Base-by-base conservation (phyloP, 352 stramenopile genomes). In the Globisporangium cylindrosporum region DNA sequence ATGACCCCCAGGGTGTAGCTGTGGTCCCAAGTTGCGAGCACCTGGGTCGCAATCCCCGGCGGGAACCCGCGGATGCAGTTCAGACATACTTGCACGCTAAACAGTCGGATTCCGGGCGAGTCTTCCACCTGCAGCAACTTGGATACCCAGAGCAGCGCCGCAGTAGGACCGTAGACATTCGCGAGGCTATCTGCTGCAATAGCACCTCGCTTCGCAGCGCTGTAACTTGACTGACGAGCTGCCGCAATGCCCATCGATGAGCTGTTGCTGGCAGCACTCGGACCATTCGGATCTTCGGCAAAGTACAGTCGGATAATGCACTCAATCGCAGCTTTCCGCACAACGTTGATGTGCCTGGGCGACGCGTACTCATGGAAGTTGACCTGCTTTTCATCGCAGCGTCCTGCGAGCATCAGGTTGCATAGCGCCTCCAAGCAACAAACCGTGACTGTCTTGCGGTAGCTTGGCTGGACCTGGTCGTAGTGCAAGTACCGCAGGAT, bases 291-390 rank as follows among this genome's bases (percentile, higher is more conserved):
- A 27, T 94, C 86, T 77, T 95, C 88, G 9, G 85, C 79, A 66
- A 95, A 95, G 69, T 91, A 94, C 14, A 95, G 62, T 1, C 88
- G 86, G 32, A 95, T 67, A 49, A 95, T 90, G 68, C 85, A 92
- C 59, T 95, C 88, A 38, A 95, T 94, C 3, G 88, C 88, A 14
- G 82, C 88, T 68, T 93, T 92, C 22, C 88, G 88, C 18, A 95
- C 88, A 49, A 88, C 72, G 55, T 86, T 89, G 2, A 77, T 79
- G 61, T 94, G 79, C 64, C 86, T 89, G 2, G 88, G 84, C 20
- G 82, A 86, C n/a, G 80, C 81, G 57, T 89, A 95, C 34, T 83
- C 82, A 57, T 84, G 73, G 56, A 93, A 95, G 58, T 86, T 80
- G 6, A 94, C 78, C 1, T 75, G 71, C 61, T 89, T 91, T 53